Evolutionary conservation across 148 eudicot genomes (phyloP).

Genomic region (Dysphania ambrosioides): DNA sequence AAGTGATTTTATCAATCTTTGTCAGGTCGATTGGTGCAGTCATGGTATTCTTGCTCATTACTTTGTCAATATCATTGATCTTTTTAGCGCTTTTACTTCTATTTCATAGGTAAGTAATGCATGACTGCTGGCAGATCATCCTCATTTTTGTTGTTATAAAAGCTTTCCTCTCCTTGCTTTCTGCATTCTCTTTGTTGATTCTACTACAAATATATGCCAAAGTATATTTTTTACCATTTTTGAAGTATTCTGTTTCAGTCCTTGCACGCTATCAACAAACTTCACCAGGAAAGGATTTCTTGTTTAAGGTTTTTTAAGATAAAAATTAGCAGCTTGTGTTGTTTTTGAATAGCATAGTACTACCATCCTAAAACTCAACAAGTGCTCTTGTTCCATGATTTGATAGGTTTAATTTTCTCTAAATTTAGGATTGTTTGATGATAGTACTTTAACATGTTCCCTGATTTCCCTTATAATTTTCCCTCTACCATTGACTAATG

Average conservation of each 20-base stretch:
- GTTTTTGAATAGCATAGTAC: neutral
- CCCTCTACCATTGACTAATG: no score
- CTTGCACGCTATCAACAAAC: neutral
- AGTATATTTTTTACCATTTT: neutral
- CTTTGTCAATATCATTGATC: conserved; percentile 47
- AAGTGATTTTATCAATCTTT: conserved; percentile 9
- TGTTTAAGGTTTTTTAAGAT: neutral
- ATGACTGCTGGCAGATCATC: conserved; percentile 3
- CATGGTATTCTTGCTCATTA: conserved; percentile 53
- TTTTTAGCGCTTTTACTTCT: conserved; percentile 32
- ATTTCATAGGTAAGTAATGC: conserved; percentile 52
- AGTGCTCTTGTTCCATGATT: no score
- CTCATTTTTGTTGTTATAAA: neutral
- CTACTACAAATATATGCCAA: neutral
- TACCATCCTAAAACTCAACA: no score
- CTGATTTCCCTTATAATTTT: no score
- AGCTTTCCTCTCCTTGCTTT: neutral
- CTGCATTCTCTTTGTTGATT: neutral
- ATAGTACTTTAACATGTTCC: no score
- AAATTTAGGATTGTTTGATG: no score
- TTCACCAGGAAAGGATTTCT: neutral
- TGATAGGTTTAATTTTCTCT: no score
- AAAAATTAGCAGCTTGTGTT: neutral
- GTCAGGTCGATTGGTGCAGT: conserved; percentile 75
- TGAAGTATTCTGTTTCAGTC: neutral